Evolutionary conservation across 1,284 basidiomycete genomes (phyloP).

Genomic region (Heterobasidion annosum): DNA sequence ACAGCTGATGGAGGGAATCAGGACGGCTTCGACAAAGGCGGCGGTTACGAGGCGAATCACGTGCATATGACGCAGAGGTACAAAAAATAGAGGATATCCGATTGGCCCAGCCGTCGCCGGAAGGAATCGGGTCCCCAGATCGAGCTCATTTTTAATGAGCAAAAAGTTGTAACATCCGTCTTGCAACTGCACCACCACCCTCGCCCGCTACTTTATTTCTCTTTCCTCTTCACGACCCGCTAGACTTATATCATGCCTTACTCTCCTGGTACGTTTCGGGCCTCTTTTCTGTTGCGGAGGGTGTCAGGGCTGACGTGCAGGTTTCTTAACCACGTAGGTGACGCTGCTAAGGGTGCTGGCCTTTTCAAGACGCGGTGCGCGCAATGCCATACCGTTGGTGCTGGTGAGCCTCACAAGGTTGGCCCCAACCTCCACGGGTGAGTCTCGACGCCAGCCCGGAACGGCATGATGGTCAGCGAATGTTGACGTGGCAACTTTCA

Average conservation of each 20-base stretch:
- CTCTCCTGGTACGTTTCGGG: slow-evolving; percentile 17
- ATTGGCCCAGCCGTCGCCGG: background rate
- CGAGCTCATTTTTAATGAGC: background rate
- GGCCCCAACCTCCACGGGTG: slow-evolving; percentile 94
- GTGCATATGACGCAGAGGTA: background rate
- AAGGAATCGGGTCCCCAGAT: background rate
- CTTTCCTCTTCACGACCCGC: slow-evolving; percentile 11
- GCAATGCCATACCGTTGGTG: slow-evolving; percentile 91
- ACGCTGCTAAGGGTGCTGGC: slow-evolving; percentile 80
- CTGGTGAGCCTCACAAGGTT: slow-evolving; percentile 82
- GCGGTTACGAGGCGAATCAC: background rate
- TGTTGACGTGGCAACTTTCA: slow-evolving; percentile 19
- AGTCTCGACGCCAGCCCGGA: slow-evolving; percentile 20
- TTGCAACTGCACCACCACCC: slow-evolving; percentile 1
- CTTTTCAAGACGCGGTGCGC: slow-evolving; percentile 97
- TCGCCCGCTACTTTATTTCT: slow-evolving; percentile 11
- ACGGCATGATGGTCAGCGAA: background rate
- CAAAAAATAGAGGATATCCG: background rate
- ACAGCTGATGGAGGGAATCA: too few relatives aligned
- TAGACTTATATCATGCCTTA: slow-evolving; percentile 26
- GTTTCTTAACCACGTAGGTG: slow-evolving; percentile 44
- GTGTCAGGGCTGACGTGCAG: background rate
- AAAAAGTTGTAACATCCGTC: background rate
- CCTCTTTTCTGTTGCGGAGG: background rate
- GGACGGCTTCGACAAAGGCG: too few relatives aligned